phyloP scores from a whole-genome alignment of 495 filamentous ascomycete species.

The Sordaria brevicollis region DNA sequence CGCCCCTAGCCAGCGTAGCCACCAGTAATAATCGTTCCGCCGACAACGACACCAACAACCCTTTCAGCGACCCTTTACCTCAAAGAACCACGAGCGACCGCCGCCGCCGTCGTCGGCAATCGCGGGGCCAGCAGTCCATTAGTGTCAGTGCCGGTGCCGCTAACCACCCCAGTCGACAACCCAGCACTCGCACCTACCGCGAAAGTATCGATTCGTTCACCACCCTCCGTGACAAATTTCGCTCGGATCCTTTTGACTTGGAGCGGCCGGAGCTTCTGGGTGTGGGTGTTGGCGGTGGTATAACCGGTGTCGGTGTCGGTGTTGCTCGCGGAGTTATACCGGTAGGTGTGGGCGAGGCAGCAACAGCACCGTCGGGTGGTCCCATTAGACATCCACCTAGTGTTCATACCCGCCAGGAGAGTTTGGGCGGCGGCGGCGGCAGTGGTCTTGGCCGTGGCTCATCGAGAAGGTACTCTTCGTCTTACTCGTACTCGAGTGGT shows the following conservation, averaged over 20 bases:
- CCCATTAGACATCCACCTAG: not conserved
- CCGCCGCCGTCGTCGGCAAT: conserved; percentile 29
- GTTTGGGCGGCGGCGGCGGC: not conserved
- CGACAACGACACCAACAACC: conserved; percentile 29
- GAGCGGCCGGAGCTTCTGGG: conserved; percentile 42
- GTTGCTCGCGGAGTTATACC: conserved; percentile 9
- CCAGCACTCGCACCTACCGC: conserved; percentile 20
- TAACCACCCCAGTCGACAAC: conserved; percentile 6
- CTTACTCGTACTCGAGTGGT: conserved; percentile 37
- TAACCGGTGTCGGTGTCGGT: conserved; percentile 10
- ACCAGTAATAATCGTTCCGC: conserved; percentile 6
- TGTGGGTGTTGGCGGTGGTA: conserved; percentile 6
- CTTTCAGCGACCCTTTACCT: conserved; percentile 34
- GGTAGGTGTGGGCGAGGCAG: too few species aligned
- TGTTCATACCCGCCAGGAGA: conserved; percentile 3
- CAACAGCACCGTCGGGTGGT: not conserved
- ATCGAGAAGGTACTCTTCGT: too few species aligned
- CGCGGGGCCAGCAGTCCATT: conserved; percentile 34
- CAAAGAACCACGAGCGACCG: conserved; percentile 4
- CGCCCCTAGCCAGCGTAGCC: conserved; percentile 21
- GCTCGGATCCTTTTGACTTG: conserved; percentile 58
- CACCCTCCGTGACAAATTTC: conserved; percentile 38
- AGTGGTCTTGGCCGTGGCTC: too few species aligned
- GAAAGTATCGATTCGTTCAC: conserved; percentile 23
- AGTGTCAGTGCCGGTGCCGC: conserved; percentile 13